These are phyloP conservation scores for Thielaviopsis cerberus DNA, from an alignment of 2,329 filamentous ascomycete genomes.

Conservation along the genomic window DNA sequence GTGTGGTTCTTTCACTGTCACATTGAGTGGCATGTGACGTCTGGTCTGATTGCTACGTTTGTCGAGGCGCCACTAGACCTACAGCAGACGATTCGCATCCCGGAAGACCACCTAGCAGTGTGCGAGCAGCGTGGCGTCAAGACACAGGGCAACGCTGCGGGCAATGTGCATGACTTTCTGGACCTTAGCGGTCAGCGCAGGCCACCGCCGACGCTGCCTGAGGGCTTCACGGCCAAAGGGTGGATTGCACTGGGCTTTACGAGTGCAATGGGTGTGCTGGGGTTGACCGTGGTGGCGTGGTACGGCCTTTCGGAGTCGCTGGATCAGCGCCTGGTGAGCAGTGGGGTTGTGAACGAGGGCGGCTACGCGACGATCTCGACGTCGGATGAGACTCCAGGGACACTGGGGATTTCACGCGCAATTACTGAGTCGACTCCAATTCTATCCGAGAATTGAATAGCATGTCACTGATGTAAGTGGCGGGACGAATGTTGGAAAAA, in stretches of 20 bases:
- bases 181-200: conserved; percentile 44
- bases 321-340: neutral
- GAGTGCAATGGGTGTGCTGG: conserved; percentile 47
- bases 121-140: conserved; percentile 36
- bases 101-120: conserved; percentile 35
- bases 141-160: conserved; percentile 54
- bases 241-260: conserved; percentile 61
- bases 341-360: conserved; percentile 5
- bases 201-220: conserved; percentile 37
- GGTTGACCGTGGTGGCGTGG: conserved; percentile 47
- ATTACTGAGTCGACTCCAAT: neutral
- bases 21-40: conserved; percentile 57
- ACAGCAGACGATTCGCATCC: conserved; percentile 41
- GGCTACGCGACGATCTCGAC: conserved; percentile 7
- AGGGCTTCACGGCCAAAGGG: conserved; percentile 52
- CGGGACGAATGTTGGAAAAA: neutral
- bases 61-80: conserved; percentile 44
- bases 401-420: neutral
- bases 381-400: neutral
- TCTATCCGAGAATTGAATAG: neutral
- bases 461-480: neutral
- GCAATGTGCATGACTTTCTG: conserved; percentile 43
- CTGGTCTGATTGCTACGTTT: conserved; percentile 47
- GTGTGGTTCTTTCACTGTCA: conserved; percentile 66
- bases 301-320: conserved; percentile 9